phyloP scores from a whole-genome alignment of 169 alveolate genomes.

The Perkinsus chesapeaki region DNA sequence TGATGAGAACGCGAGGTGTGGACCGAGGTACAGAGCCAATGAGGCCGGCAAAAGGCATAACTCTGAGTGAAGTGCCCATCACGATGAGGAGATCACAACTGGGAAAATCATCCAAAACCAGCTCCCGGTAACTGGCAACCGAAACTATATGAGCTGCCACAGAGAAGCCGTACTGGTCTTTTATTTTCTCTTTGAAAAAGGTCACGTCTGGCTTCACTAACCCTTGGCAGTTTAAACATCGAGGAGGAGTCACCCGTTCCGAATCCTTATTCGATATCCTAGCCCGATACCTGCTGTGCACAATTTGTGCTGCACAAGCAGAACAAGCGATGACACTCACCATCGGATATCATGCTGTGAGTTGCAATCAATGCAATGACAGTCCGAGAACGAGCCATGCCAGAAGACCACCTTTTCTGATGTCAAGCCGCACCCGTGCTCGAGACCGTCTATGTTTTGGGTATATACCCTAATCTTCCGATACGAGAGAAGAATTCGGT shows the following conservation, averaged over 20 bases:
- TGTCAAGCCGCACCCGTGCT: constrained; percentile 54
- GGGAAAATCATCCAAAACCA: constrained; percentile 12
- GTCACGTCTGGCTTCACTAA: constrained; percentile 70
- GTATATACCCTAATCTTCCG: constrained; percentile 22
- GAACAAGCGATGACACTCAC: not conserved
- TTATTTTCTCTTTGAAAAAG: constrained; percentile 59
- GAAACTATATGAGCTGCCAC: constrained; percentile 34
- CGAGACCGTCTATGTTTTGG: constrained; percentile 75
- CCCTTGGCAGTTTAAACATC: constrained; percentile 50
- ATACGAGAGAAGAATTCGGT: not conserved
- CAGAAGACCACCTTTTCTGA: constrained; percentile 51
- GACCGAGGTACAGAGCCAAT: constrained; percentile 26
- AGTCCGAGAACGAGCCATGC: constrained; percentile 62
- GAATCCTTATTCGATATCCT: not conserved
- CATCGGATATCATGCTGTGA: constrained; percentile 25
- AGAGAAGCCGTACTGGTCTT: not conserved
- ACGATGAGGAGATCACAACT: constrained; percentile 55
- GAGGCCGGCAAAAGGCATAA: constrained; percentile 56
- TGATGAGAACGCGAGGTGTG: constrained; percentile 48
- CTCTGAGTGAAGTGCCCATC: constrained; percentile 66
- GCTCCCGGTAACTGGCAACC: constrained; percentile 27
- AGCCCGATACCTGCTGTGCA: not conserved
- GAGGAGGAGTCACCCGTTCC: constrained; percentile 35
- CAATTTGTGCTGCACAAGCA: not conserved
- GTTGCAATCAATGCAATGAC: constrained; percentile 58